These are phyloP conservation scores for Mycena citricolor DNA, from an alignment of 1,284 basidiomycete species.

Conservation along the genomic window DNA sequence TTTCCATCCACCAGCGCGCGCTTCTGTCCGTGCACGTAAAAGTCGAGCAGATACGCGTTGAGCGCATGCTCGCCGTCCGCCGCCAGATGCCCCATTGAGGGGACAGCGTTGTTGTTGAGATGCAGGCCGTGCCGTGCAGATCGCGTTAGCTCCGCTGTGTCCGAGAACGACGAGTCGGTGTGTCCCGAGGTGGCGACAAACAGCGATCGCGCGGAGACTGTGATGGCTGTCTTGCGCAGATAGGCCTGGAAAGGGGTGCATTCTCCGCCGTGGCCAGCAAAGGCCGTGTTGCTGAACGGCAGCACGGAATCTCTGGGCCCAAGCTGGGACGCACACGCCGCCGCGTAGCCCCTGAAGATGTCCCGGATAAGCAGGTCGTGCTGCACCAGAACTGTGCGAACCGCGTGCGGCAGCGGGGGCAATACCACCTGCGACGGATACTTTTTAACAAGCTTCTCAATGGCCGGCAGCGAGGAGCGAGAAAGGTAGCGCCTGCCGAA, in stretches of 20 bases:
- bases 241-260: slow-evolving; percentile 31
- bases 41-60: slow-evolving; percentile 68
- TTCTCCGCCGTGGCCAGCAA: slow-evolving; percentile 19
- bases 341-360: slow-evolving; percentile 56
- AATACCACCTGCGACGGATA: slow-evolving; percentile 60
- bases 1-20: slow-evolving; percentile 50
- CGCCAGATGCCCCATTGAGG: slow-evolving; percentile 48
- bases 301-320: slow-evolving; percentile 40
- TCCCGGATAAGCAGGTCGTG: slow-evolving; percentile 53
- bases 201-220: slow-evolving; percentile 45
- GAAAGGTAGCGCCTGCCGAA: slow-evolving; percentile 59
- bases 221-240: slow-evolving; percentile 39
- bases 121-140: slow-evolving; percentile 53
- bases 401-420: slow-evolving; percentile 44
- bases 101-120: slow-evolving; percentile 58
- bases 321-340: slow-evolving; percentile 42
- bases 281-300: slow-evolving; percentile 43
- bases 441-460: slow-evolving; percentile 38
- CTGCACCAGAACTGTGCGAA: slow-evolving; percentile 39
- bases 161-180: slow-evolving; percentile 46
- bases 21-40: slow-evolving; percentile 63
- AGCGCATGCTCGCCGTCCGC: slow-evolving; percentile 35
- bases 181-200: slow-evolving; percentile 69
- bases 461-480: slow-evolving; percentile 37
- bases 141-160: slow-evolving; percentile 49